phyloP scores from a whole-genome alignment of 2,329 filamentous ascomycete species.

The Colletotrichum sublineola region DNA sequence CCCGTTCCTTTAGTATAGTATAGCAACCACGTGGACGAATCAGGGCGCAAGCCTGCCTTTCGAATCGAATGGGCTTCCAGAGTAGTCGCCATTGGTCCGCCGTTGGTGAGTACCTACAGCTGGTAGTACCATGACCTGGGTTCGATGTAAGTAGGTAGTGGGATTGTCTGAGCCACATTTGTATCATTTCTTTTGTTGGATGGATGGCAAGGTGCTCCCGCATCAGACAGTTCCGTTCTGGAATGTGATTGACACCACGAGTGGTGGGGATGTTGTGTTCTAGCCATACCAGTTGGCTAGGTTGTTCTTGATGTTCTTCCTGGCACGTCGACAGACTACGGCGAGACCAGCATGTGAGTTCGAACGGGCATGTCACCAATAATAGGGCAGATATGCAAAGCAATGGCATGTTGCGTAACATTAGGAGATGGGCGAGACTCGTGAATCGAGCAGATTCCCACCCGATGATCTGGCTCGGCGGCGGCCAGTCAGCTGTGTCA shows the following conservation, averaged over 20 bases:
- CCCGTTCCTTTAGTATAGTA: slow-evolving; percentile 34
- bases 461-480: not conserved
- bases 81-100: slow-evolving; percentile 29
- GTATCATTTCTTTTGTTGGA: not conserved
- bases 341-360: no score
- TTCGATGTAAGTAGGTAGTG: not conserved
- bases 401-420: no score
- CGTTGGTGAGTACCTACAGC: slow-evolving; percentile 6
- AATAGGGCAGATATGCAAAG: not conserved
- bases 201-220: not conserved
- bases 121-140: slow-evolving; percentile 3
- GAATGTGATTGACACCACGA: not conserved
- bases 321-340: not conserved
- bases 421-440: not conserved
- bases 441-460: not conserved
- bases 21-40: slow-evolving; percentile 34
- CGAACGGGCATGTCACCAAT: not conserved
- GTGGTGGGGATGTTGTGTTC: not conserved
- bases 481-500: not conserved
- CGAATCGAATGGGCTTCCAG: slow-evolving; percentile 14
- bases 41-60: slow-evolving; percentile 26
- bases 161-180: not conserved
- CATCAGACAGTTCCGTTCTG: not conserved
- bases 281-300: not conserved
- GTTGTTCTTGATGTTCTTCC: not conserved